Base-by-base conservation (phyloP, 202 grass and related monocot species). In the Alloteropsis angusta region DNA sequence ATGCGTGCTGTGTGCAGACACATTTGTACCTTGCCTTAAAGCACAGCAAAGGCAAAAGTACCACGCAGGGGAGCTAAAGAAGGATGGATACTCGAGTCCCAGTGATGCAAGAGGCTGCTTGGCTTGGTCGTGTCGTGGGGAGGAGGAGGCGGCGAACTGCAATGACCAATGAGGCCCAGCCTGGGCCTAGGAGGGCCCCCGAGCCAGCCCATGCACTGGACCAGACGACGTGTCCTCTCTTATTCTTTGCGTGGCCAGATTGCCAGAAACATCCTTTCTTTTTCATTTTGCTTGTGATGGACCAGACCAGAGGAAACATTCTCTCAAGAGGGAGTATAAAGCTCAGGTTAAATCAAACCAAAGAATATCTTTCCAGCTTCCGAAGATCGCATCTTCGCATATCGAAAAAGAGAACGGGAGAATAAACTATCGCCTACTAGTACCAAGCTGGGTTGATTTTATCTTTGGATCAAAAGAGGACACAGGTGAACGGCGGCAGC, bases 271-370 rank as follows among this genome's bases (percentile, higher is more conserved):
- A 43, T 22, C 55, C 23, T 58, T 58, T 80, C 32, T 13, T 60
- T 60, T 32, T 48, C 25, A 0, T 71, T 49, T 34, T 49, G 25
- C 26, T 50, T 46, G 23, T 4, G 0, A 34, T 9, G 41, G 65
- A 48, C 25, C 9, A 37, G 65, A 48, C 25, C 42, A 3, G 42
- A n/a, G 3, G 16, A 64, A 81, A 53, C 84, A 56, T 76, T 61
- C 81, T 47, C 81, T 60, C 19, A n/a, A 35, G 44, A 79, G 55
- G 49, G 53, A 78, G 68, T 73, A 77, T 77, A 80, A 76, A 79
- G 65, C 74, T 9, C 72, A 71, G 80, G 89, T 82, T 80, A 75
- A 90, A 83, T 80, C 88, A 91, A 91, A 66, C 17, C 64, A 61
- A 71, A 56, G 84, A 79, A 46, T 45, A 53, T 47, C 80, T 84